These are phyloP conservation scores for Vigna nakashimae DNA, from an alignment of 306 rosid genomes.

Conservation along the genomic window DNA sequence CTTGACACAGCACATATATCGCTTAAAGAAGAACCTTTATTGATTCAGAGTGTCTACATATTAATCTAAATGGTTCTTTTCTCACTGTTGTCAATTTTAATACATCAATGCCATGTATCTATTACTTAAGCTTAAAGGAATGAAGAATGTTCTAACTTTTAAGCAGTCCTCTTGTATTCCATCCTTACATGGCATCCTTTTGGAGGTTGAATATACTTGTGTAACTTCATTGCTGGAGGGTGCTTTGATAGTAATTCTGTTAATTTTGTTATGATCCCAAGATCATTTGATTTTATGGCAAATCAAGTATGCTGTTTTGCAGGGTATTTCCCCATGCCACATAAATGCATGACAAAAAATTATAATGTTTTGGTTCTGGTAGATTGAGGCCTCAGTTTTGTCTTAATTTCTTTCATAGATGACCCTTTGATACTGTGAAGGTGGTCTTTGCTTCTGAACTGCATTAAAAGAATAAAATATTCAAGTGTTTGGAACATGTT, in stretches of 20 bases:
- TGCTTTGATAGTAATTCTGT: background rate
- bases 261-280: slow-evolving; percentile 29
- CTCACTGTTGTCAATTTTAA: slow-evolving; percentile 18
- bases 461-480: slow-evolving; percentile 4
- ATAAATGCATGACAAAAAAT: background rate
- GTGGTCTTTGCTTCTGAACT: slow-evolving; percentile 11
- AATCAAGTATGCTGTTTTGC: slow-evolving; percentile 14
- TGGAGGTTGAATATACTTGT: slow-evolving; percentile 27
- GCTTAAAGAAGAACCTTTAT: slow-evolving; percentile 19
- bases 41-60: slow-evolving; percentile 31
- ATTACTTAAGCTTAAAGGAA: slow-evolving; percentile 1
- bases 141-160: background rate
- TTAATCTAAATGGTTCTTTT: slow-evolving; percentile 29
- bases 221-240: slow-evolving; percentile 13
- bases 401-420: slow-evolving; percentile 27
- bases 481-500: slow-evolving; percentile 18
- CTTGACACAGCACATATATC: background rate
- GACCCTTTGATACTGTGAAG: slow-evolving; percentile 4
- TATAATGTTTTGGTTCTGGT: slow-evolving; percentile 31
- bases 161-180: slow-evolving; percentile 22
- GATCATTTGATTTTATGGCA: slow-evolving; percentile 29
- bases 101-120: background rate
- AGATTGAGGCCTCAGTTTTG: slow-evolving; percentile 24
- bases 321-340: slow-evolving; percentile 18
- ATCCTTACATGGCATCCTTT: slow-evolving; percentile 12